Evolutionary conservation across 2,329 filamentous ascomycete species (phyloP), one percentile per base, ranked within the genome.

Genomic region (Fusarium pseudograminearum): DNA sequence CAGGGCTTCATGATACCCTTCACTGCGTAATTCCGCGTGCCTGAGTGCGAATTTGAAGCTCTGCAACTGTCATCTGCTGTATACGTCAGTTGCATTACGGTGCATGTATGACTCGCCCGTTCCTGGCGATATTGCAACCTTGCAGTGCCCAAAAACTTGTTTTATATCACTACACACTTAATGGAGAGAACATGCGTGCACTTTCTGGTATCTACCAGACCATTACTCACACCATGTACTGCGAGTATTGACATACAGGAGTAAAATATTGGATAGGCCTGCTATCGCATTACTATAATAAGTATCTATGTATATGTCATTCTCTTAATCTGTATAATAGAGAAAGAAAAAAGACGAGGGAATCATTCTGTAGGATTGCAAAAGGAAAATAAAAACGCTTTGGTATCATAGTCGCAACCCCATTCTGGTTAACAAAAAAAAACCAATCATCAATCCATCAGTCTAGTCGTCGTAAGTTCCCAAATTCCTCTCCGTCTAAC

Each of bases 231-330:
- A 24, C 18, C 11, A 4, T 12, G 3, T 16, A 22, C 24, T 8
- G 15, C 4, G 30, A 12, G 9, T 12, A 18, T 14, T 3, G 10
- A 12, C 4, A n/a, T 22, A 8, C 4, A 12, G 14, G 18, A 11
- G 34, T 10, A 18, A 16, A 36, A 22, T 10, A 5, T 45, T 55
- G 22, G 56, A 69, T 65, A 71, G 68, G 53, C 68, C 68, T 61
- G 68, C 68, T 69, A 69, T 70, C 60, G 4, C 56, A 71, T 70
- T 70, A 62, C 60, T 70, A 65, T 69, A 46, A 58, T 30, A 22
- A 30, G 11, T 41, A 41, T 51, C 33, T 46, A 26, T 61, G 20
- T 58, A 24, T 62, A 22, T 54, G 34, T 20, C 41, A 61, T 47
- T 62, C 34, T 67, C 46, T 40, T 47, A 14, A 28, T 26, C 9